Base-by-base conservation (phyloP, 441 rosid species). In the Biscutella auriculata region DNA sequence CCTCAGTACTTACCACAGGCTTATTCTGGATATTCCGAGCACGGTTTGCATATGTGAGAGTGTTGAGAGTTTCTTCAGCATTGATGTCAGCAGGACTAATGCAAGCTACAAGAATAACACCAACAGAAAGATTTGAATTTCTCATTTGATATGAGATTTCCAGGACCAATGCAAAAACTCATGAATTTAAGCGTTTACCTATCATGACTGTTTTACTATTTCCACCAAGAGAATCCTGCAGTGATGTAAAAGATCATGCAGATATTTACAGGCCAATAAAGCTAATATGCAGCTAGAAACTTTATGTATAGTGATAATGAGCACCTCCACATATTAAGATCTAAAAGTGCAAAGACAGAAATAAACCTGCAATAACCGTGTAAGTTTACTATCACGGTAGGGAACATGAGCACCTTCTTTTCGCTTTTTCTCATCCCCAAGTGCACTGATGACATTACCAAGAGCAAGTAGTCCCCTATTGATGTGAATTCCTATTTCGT, bases 161-260 rank as follows among this genome's bases (percentile, higher is more conserved):
- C n/a, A n/a, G n/a, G n/a, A n/a, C n/a, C n/a, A n/a, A n/a, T n/a
- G n/a, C n/a, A n/a, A n/a, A n/a, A n/a, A n/a, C n/a, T n/a, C n/a
- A n/a, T n/a, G n/a, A n/a, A n/a, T n/a, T n/a, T n/a, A n/a, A n/a
- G n/a, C n/a, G n/a, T n/a, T n/a, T n/a, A 89, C 99, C 99, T 76
- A 93, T 89, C 99, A 93, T 93, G 30, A 85, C 91, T 19, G 99
- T 93, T 80, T 95, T 84, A 80, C 96, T 93, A 79, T 93, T 93
- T 21, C 99, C 99, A 11, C 99, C 99, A 37, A 93, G 99, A 11
- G 99, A 93, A 78, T 93, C 99, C 99, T n/a, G n/a, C n/a, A n/a
- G n/a, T n/a, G n/a, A n/a, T n/a, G n/a, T n/a, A n/a, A n/a, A n/a
- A n/a, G n/a, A n/a, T n/a, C n/a, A n/a, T n/a, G n/a, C n/a, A n/a